These are phyloP conservation scores for Fusarium anthophilum DNA, from an alignment of 2,329 filamentous ascomycete genomes.

Conservation along the genomic window DNA sequence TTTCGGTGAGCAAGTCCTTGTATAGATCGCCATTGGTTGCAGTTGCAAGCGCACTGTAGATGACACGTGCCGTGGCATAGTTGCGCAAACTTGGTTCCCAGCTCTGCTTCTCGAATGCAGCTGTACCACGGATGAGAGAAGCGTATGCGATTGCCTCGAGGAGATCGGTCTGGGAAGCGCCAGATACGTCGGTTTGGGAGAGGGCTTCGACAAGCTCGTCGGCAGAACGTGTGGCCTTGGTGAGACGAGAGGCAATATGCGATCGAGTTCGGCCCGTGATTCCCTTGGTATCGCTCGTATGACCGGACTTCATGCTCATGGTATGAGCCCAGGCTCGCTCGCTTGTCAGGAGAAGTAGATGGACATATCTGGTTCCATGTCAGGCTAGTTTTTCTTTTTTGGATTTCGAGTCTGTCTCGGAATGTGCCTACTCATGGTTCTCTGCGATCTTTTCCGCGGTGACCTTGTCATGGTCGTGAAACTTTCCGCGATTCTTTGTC, in stretches of 20 bases:
- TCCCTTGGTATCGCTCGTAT: constrained; percentile 81
- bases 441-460: constrained; percentile 78
- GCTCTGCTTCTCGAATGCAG: constrained; percentile 85
- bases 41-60: constrained; percentile 80
- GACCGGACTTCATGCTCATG: constrained; percentile 89
- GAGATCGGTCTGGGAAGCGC: constrained; percentile 75
- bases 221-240: constrained; percentile 79
- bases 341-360: constrained; percentile 83
- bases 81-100: constrained; percentile 82
- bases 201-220: constrained; percentile 74
- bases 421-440: constrained; percentile 74
- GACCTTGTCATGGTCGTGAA: constrained; percentile 73
- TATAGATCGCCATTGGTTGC: constrained; percentile 74
- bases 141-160: constrained; percentile 89
- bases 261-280: constrained; percentile 82
- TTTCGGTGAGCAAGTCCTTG: constrained; percentile 85
- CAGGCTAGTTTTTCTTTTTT: constrained; percentile 23
- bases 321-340: constrained; percentile 96
- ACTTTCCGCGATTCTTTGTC: constrained; percentile 89
- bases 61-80: constrained; percentile 80
- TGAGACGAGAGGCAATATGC: constrained; percentile 87
- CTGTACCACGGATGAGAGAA: constrained; percentile 77
- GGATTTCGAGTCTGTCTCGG: neutral
- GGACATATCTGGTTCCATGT: constrained; percentile 67
- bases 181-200: constrained; percentile 67